phyloP scores from a whole-genome alignment of 108 stramenopile genomes.

The Pseudonitzschia pungens region DNA sequence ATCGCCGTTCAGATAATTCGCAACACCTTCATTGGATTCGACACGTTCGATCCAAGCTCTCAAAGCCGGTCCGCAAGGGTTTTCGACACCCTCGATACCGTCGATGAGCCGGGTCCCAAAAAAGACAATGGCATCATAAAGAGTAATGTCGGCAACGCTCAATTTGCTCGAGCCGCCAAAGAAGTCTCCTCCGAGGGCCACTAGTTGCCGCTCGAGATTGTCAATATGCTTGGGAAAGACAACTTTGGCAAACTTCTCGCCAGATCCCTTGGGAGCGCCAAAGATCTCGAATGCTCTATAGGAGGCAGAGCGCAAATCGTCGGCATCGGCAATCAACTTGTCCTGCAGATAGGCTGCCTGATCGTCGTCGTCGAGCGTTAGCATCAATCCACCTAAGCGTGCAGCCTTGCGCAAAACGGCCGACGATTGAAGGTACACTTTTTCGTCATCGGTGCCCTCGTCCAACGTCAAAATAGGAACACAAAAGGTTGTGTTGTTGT shows the following conservation, averaged over 20 bases:
- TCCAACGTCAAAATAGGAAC: slow-evolving; percentile 14
- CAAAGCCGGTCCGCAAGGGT: slow-evolving; percentile 7
- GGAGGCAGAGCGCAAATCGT: slow-evolving; percentile 26
- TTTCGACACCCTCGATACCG: slow-evolving; percentile 6
- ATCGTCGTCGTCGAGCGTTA: slow-evolving; percentile 12
- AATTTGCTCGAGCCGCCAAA: slow-evolving; percentile 22
- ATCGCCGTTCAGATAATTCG: not conserved
- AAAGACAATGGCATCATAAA: slow-evolving; percentile 35
- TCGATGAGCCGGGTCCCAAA: slow-evolving; percentile 25
- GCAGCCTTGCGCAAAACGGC: slow-evolving; percentile 36
- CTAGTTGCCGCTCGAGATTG: slow-evolving; percentile 42
- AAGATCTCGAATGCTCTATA: slow-evolving; percentile 33
- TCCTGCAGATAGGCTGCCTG: slow-evolving; percentile 29
- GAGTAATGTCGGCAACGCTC: slow-evolving; percentile 33
- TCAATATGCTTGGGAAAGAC: slow-evolving; percentile 35
- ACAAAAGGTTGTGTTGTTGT: not conserved
- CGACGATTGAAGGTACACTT: slow-evolving; percentile 38
- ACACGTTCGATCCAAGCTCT: slow-evolving; percentile 11
- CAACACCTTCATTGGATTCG: slow-evolving; percentile 7
- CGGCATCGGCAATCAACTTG: slow-evolving; percentile 35
- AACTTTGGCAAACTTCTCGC: slow-evolving; percentile 23
- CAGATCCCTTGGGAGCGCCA: slow-evolving; percentile 30
- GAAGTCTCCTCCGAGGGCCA: slow-evolving; percentile 16
- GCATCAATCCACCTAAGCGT: slow-evolving; percentile 28
- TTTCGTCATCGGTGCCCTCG: slow-evolving; percentile 10